phyloP scores from a whole-genome alignment of 1,284 basidiomycete species.

The Ustilago xerochloae region DNA sequence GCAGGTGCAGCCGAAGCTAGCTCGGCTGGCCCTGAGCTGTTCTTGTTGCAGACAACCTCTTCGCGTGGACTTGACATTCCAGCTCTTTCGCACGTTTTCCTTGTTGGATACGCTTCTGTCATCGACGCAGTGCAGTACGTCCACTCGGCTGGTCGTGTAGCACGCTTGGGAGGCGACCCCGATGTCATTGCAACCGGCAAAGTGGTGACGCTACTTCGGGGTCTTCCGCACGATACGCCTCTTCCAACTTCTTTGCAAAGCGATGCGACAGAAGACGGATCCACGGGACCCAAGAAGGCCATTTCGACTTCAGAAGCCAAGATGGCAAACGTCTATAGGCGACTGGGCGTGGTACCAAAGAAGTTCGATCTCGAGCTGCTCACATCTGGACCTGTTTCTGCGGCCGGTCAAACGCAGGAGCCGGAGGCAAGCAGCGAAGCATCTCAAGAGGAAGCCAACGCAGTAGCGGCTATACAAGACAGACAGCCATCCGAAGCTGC shows the following conservation, averaged over 20 bases:
- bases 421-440: not conserved
- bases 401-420: not conserved
- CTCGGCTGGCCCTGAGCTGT: slow-evolving; percentile 33
- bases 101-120: slow-evolving; percentile 59
- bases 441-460: not conserved
- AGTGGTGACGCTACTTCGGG: slow-evolving; percentile 60
- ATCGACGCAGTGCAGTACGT: slow-evolving; percentile 62
- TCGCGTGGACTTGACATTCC: slow-evolving; percentile 65
- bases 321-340: slow-evolving; percentile 56
- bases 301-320: slow-evolving; percentile 54
- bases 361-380: slow-evolving; percentile 45
- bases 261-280: not conserved
- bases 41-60: slow-evolving; percentile 55
- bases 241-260: slow-evolving; percentile 12
- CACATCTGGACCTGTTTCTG: not conserved
- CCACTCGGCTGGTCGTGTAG: slow-evolving; percentile 63
- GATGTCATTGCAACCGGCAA: slow-evolving; percentile 34
- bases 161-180: slow-evolving; percentile 50
- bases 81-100: slow-evolving; percentile 61
- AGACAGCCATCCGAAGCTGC: not conserved
- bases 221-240: slow-evolving; percentile 37
- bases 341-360: slow-evolving; percentile 49
- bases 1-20: not conserved
- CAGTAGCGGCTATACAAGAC: not conserved
- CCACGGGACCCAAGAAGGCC: not conserved